Conservation (phyloP, 2,329 filamentous ascomycete species). For the Xylaria sp. region DNA sequence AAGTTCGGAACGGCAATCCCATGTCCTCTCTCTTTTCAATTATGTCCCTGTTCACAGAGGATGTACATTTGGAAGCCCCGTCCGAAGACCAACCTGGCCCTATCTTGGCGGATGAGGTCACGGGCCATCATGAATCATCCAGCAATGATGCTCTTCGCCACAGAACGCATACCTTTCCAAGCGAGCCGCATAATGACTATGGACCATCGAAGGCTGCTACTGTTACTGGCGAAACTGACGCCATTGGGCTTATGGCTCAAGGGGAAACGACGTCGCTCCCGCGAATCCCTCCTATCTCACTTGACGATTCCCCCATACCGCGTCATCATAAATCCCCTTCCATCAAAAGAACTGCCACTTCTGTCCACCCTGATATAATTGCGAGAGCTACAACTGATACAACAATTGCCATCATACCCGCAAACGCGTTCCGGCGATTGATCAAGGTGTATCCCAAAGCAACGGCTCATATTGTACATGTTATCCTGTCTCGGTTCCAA, state of each 20-base stretch:
- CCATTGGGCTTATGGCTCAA: slow-evolving; percentile 26
- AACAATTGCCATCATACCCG: slow-evolving; percentile 96
- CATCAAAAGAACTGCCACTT: slow-evolving; percentile 54
- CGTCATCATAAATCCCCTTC: slow-evolving; percentile 35
- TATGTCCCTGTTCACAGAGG: slow-evolving; percentile 92
- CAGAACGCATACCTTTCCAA: slow-evolving; percentile 15
- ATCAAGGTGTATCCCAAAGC: slow-evolving; percentile 94
- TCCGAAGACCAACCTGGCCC: slow-evolving; percentile 51
- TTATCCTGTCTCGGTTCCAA: slow-evolving; percentile 90
- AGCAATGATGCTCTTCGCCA: slow-evolving; percentile 17
- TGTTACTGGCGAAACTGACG: slow-evolving; percentile 27
- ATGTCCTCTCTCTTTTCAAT: slow-evolving; percentile 99
- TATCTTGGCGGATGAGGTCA: slow-evolving; percentile 27
- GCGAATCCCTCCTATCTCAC: slow-evolving; percentile 67
- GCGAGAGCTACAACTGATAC: slow-evolving; percentile 95
- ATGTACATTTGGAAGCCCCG: slow-evolving; percentile 71
- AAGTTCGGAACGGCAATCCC: slow-evolving; percentile 94
- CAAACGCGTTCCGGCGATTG: slow-evolving; percentile 86
- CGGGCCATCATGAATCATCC: slow-evolving; percentile 27
- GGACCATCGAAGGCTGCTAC: slow-evolving; percentile 20
- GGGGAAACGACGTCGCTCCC: slow-evolving; percentile 40
- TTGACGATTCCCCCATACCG: slow-evolving; percentile 47
- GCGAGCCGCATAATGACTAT: slow-evolving; percentile 25
- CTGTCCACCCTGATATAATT: slow-evolving; percentile 93
- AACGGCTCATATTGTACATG: slow-evolving; percentile 94